These are phyloP conservation scores for Camillea tinctor DNA, from an alignment of 2,329 filamentous ascomycete species.

Conservation along the genomic window DNA sequence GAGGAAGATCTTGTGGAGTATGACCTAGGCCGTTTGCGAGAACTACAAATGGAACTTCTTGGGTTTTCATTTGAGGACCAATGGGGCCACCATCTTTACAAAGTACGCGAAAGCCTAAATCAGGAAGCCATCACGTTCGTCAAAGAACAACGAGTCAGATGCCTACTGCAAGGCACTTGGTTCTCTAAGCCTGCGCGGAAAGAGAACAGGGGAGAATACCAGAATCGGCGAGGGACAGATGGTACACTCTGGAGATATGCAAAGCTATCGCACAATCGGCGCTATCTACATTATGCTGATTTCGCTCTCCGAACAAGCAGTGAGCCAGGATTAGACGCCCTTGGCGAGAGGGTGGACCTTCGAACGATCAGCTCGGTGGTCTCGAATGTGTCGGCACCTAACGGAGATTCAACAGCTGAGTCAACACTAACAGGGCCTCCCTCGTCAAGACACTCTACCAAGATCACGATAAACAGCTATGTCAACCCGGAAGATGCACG, in stretches of 20 bases:
- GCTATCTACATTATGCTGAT: constrained; percentile 86
- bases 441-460: constrained; percentile 60
- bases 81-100: constrained; percentile 86
- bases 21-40: constrained; percentile 73
- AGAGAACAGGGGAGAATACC: constrained; percentile 42
- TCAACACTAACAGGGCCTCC: constrained; percentile 30
- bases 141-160: constrained; percentile 92
- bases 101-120: constrained; percentile 87
- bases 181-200: constrained; percentile 60
- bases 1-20: constrained; percentile 87
- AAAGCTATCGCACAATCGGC: constrained; percentile 84
- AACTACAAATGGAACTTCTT: constrained; percentile 89
- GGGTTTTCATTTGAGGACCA: constrained; percentile 90
- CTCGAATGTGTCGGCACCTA: constrained; percentile 78
- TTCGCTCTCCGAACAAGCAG: constrained; percentile 65
- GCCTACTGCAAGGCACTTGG: constrained; percentile 86
- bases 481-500: constrained; percentile 40
- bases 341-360: constrained; percentile 83
- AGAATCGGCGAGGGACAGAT: constrained; percentile 41
- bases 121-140: constrained; percentile 93
- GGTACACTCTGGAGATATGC: constrained; percentile 75
- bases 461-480: constrained; percentile 88
- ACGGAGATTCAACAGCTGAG: constrained; percentile 46
- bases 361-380: constrained; percentile 87
- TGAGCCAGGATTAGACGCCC: constrained; percentile 69